phyloP scores from a whole-genome alignment of 2,329 filamentous ascomycete species.

The Penicillium janthinellum region DNA sequence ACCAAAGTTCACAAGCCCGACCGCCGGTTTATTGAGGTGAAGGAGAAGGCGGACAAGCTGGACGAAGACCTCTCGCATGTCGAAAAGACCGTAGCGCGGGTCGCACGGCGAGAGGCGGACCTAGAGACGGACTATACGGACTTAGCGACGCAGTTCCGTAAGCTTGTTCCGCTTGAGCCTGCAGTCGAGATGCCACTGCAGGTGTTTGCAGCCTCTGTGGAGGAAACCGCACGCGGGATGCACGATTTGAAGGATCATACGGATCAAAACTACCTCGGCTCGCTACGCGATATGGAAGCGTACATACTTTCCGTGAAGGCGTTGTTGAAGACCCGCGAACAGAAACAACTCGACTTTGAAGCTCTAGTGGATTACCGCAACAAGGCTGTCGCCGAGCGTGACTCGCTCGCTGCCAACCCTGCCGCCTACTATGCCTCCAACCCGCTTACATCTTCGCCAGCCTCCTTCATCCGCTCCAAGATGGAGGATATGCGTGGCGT shows the following conservation, averaged over 20 bases:
- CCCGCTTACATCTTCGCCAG: constrained; percentile 64
- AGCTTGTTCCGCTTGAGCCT: constrained; percentile 84
- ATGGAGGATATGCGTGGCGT: constrained; percentile 96
- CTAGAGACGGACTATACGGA: constrained; percentile 87
- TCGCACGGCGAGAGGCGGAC: constrained; percentile 83
- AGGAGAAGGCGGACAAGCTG: constrained; percentile 88
- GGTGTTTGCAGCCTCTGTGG: constrained; percentile 81
- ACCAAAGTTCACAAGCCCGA: constrained; percentile 95
- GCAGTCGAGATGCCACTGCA: constrained; percentile 80
- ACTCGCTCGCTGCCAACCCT: constrained; percentile 70
- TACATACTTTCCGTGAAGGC: constrained; percentile 86
- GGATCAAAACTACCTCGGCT: constrained; percentile 93
- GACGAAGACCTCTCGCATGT: constrained; percentile 91
- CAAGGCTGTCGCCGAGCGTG: constrained; percentile 84
- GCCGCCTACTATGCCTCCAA: constrained; percentile 59
- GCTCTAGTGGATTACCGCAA: constrained; percentile 93
- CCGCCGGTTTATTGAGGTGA: constrained; percentile 89
- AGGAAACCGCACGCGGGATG: constrained; percentile 78
- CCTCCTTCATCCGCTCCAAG: constrained; percentile 86
- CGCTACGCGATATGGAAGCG: constrained; percentile 90
- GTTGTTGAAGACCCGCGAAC: constrained; percentile 88
- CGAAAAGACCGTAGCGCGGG: constrained; percentile 91
- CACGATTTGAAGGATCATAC: constrained; percentile 84
- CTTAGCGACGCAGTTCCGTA: constrained; percentile 91
- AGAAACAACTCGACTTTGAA: constrained; percentile 97